Evolutionary conservation across 768 basidiomycete genomes (phyloP).

Genomic region (Roridomyces roridus): DNA sequence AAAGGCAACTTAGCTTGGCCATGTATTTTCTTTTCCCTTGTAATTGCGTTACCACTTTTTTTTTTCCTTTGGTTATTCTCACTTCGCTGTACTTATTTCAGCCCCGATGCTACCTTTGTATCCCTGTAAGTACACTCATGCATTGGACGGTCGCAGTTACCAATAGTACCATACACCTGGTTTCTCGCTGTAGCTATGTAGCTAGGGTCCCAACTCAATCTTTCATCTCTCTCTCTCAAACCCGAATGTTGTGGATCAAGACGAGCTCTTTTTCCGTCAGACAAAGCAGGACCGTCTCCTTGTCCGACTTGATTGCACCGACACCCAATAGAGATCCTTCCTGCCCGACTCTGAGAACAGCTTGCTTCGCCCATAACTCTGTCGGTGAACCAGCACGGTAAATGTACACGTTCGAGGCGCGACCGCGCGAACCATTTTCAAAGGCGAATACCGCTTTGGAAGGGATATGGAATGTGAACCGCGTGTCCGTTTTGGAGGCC

Average conservation of each 20-base stretch:
- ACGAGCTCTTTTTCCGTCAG: conserved; percentile 81
- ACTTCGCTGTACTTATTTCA: conserved; percentile 13
- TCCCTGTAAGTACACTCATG: conserved; percentile 15
- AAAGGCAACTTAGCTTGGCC: conserved; percentile 30
- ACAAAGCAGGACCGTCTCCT: conserved; percentile 58
- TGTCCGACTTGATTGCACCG: conserved; percentile 49
- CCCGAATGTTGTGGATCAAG: conserved; percentile 45
- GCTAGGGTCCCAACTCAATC: background rate
- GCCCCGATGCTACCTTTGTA: conserved; percentile 14
- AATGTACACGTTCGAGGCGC: conserved; percentile 85
- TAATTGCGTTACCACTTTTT: conserved; percentile 15
- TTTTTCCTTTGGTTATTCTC: conserved; percentile 14
- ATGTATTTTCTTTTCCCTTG: conserved; percentile 22
- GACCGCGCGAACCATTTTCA: conserved; percentile 72
- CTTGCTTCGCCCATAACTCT: conserved; percentile 77
- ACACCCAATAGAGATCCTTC: conserved; percentile 84
- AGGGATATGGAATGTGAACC: conserved; percentile 81
- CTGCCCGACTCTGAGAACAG: conserved; percentile 74
- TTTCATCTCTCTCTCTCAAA: conserved; percentile 25
- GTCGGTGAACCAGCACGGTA: conserved; percentile 65
- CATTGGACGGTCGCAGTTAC: conserved; percentile 12
- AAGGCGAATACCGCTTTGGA: conserved; percentile 74
- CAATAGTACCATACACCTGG: conserved; percentile 13
- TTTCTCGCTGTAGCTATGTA: conserved; percentile 8
- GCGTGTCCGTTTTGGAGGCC: conserved; percentile 88